Base-by-base conservation (phyloP, 495 filamentous ascomycete genomes). In the Annulohypoxylon bovei region DNA sequence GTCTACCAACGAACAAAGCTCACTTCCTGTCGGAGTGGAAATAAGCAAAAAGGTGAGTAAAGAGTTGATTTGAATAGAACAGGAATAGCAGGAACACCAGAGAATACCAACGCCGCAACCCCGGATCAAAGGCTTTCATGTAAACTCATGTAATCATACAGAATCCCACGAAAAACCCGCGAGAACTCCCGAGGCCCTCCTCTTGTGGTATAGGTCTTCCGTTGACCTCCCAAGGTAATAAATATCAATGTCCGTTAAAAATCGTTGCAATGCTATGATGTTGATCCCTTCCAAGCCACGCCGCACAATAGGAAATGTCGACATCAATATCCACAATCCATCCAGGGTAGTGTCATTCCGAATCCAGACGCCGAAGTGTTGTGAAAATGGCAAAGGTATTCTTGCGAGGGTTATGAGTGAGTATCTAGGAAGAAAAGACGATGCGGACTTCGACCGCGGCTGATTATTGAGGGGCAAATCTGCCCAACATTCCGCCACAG, bases 301-400 rank as follows among this genome's bases (percentile, higher is more conserved):
- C 62, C 70, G 22, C 64, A 42, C 60, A 57, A 49, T 68, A 68
- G 54, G 59, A 72, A 62, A 72, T 65, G 49, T 44, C 60, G 47
- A 65, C 44, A 44, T 59, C 42, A 67, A 49, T 73, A 73, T 70
- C 73, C 75, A 67, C 73, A 63, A 70, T 75, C 64, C 75, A 75
- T 73, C 73, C 75, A 71, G 72, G 75, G 75, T 70, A 69, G 57
- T 69, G 64, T 33, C 40, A 72, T 47, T 61, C 75, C 70, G 65
- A 75, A 71, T 75, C 73, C 72, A 75, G 75, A 75, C 73, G 72
- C 75, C 73, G 70, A 73, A 77, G 65, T 73, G 64, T 64, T 72
- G 67, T 72, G 70, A 70, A 75, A 73, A 77, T 75, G 73, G 68
- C 64, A 72, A 69, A 64, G 59, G 75, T 77, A 75, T 73, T 65